phyloP scores from a whole-genome alignment of 108 stramenopile species.

The Cyclotella baltica region DNA sequence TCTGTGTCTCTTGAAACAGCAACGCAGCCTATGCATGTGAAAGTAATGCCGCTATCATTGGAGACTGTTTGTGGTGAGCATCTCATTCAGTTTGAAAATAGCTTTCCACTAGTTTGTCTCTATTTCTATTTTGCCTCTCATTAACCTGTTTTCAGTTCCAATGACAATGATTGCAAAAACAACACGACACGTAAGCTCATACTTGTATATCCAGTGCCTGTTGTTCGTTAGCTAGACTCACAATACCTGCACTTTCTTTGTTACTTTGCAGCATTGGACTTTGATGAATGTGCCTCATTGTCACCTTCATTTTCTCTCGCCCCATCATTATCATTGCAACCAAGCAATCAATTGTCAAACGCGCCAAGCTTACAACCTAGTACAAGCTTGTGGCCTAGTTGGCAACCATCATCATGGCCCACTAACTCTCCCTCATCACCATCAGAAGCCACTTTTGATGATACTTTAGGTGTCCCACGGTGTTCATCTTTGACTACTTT shows the following conservation, averaged over 20 bases:
- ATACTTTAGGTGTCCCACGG: neutral
- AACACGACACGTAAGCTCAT: neutral
- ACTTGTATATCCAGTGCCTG: neutral
- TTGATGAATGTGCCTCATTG: neutral
- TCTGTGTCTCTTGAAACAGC: neutral
- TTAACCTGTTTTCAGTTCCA: neutral
- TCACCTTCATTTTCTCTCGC: neutral
- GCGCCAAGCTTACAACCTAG: neutral
- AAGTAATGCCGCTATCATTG: neutral
- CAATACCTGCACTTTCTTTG: neutral
- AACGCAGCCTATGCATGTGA: conserved; percentile 2
- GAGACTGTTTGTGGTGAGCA: conserved; percentile 7
- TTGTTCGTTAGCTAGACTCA: neutral
- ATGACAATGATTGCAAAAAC: neutral
- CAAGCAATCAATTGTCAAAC: neutral
- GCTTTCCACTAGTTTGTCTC: neutral
- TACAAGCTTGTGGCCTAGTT: neutral
- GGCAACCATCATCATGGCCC: too few relatives aligned
- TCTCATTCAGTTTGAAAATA: too few relatives aligned
- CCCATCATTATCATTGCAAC: conserved; percentile 4
- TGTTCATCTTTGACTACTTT: neutral
- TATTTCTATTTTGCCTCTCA: neutral
- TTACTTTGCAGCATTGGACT: neutral
- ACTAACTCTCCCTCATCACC: too few relatives aligned
- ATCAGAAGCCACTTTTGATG: too few relatives aligned